Base-by-base conservation (phyloP, 2,329 filamentous ascomycete species). In the Sodiomyces alkalinus region DNA sequence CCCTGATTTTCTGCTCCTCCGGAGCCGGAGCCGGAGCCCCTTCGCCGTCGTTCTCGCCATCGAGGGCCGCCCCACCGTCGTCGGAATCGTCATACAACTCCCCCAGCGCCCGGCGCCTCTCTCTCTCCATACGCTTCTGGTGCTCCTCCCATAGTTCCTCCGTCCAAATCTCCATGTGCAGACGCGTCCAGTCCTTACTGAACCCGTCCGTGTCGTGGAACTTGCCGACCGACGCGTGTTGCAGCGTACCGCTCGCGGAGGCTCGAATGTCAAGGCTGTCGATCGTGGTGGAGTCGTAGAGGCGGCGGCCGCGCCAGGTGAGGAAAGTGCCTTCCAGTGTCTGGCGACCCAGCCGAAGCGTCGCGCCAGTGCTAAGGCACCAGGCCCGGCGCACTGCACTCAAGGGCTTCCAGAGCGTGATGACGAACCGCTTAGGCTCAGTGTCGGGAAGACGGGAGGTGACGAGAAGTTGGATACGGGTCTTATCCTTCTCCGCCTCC, bases 131-230 rank as follows among this genome's bases (percentile, higher is more conserved):
- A 18, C 58, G 53, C 28, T 53, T 52, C 37, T 64, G 55, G 42
- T 65, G 56, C 11, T 53, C 45, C 16, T 51, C 51, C 36, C 71
- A 77, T 2, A 68, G 50, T 8, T 78, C 70, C 6, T 71, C 59
- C 0, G 80, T 87, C 66, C 80, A 82, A 6, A 78, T 80, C 48
- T 86, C 75, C 37, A 92, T 63, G 39, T 78, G 67, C n/a, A 92
- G 64, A 29, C 67, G 65, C 9, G 62, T 59, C 15, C 64, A 61
- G 16, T 66, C 62, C 3, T 59, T 50, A 29, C 46, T 39, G 26
- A 67, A 64, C 2, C 65, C 62, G 14, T 60, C 58, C 4, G 53
- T 46, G 22, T 47, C 41, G 7, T 36, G 35, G 1, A 33, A 33
- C 25, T 56, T 41, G 17, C 45, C 47, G 8, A 46, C 42, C 13